Conservation (phyloP, 345 rosid species). For the Eucalyptus tenuipes region DNA sequence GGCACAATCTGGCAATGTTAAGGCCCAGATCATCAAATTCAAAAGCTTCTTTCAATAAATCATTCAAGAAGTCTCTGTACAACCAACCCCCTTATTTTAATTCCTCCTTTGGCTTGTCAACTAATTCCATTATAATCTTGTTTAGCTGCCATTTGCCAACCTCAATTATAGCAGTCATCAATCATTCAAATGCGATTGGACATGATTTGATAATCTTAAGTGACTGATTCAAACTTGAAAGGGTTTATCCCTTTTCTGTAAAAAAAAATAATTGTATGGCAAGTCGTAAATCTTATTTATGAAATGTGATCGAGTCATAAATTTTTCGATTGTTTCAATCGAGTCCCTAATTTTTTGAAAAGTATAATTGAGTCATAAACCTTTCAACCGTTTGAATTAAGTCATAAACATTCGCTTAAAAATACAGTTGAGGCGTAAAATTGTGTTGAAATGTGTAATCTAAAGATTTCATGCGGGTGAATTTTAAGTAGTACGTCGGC, state of each 20-base stretch:
- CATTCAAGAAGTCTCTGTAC: not conserved
- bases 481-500: fast-evolving
- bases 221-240: not conserved
- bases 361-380: not conserved
- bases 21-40: not conserved
- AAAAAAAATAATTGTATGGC: not conserved
- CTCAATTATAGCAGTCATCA: not conserved
- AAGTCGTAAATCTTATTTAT: not conserved
- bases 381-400: fast-evolving
- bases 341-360: not conserved
- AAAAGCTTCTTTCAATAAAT: not conserved
- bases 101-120: not conserved
- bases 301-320: not conserved
- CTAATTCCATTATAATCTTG: not conserved
- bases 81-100: not conserved
- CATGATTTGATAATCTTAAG: not conserved
- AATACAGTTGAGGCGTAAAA: fast-evolving
- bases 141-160: not conserved
- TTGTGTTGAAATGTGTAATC: not conserved
- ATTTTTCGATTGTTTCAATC: not conserved
- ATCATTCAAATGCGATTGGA: not conserved
- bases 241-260: not conserved
- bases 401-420: not conserved
- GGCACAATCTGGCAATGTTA: not conserved
- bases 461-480: fast-evolving